These are phyloP conservation scores for Tetracladium maxilliforme DNA, from an alignment of 2,329 filamentous ascomycete species.

Conservation along the genomic window DNA sequence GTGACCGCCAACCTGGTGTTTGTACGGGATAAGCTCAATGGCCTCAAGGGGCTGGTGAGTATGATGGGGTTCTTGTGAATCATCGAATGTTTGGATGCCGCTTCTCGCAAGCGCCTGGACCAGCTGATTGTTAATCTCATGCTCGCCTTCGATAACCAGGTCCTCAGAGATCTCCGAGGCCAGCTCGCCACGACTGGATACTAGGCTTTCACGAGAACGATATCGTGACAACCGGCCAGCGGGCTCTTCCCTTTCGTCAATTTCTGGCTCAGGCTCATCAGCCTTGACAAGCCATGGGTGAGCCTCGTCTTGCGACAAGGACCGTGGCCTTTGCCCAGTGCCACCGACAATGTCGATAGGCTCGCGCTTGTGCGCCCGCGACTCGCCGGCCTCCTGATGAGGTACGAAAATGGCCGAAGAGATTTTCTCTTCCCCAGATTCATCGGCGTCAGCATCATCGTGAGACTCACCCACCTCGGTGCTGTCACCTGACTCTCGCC, in stretches of 20 bases:
- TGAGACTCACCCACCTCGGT: no score
- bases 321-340: no score
- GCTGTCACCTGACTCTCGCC: slow-evolving; percentile 22
- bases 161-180: no score
- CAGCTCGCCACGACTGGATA: no score
- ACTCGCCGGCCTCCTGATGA: slow-evolving; percentile 42
- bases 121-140: slow-evolving; percentile 12
- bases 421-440: slow-evolving; percentile 70
- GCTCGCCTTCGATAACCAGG: slow-evolving; percentile 12
- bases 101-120: slow-evolving; percentile 12
- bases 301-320: slow-evolving; percentile 6
- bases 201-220: no score
- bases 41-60: slow-evolving; percentile 65
- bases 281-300: slow-evolving; percentile 17
- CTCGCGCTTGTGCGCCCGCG: slow-evolving; percentile 15
- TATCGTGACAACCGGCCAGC: no score
- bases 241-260: no score
- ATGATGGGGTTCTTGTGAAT: slow-evolving; percentile 14
- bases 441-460: slow-evolving; percentile 28
- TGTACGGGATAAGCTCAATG: slow-evolving; percentile 92
- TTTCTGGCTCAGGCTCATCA: no score
- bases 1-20: slow-evolving; percentile 93
- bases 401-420: slow-evolving; percentile 76
- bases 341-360: no score
- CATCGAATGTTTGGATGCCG: slow-evolving; percentile 4